Conservation (phyloP, 1,284 basidiomycete species). For the Xanthoconium separans region DNA sequence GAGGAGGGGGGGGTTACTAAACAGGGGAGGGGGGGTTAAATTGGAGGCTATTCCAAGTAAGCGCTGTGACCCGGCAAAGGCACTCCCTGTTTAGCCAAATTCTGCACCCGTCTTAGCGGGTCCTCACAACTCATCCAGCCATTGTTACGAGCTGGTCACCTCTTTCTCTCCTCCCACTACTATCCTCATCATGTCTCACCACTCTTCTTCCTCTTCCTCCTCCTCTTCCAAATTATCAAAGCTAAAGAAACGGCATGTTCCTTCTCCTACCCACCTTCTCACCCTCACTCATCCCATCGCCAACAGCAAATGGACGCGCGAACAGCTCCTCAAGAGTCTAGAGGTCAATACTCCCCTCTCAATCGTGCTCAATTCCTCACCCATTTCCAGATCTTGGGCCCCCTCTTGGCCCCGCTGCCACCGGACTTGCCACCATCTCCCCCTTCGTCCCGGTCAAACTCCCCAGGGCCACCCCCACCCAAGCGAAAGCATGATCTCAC, state of each 20-base stretch:
- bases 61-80: constrained; percentile 39
- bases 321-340: constrained; percentile 59
- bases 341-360: constrained; percentile 40
- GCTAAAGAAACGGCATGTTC: constrained; percentile 38
- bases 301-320: constrained; percentile 55
- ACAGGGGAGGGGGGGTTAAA: too few relatives aligned
- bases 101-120: constrained; percentile 35
- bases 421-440: constrained; percentile 66
- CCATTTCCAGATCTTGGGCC: constrained; percentile 53
- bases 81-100: constrained; percentile 36
- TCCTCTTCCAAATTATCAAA: constrained; percentile 17
- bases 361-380: constrained; percentile 8
- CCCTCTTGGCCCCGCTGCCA: constrained; percentile 54
- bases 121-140: constrained; percentile 35
- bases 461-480: constrained; percentile 46
- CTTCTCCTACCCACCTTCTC: constrained; percentile 22
- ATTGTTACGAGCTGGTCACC: constrained; percentile 37
- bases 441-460: constrained; percentile 60
- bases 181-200: constrained; percentile 32
- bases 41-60: constrained; percentile 26
- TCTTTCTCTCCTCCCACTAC: constrained; percentile 40
- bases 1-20: too few relatives aligned
- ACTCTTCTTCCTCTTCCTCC: constrained; percentile 30
- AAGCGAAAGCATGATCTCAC: constrained; percentile 62
- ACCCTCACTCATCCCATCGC: constrained; percentile 28